These are phyloP conservation scores for Cryptococcus sp. DNA, from an alignment of 1,284 basidiomycete species.

Conservation along the genomic window DNA sequence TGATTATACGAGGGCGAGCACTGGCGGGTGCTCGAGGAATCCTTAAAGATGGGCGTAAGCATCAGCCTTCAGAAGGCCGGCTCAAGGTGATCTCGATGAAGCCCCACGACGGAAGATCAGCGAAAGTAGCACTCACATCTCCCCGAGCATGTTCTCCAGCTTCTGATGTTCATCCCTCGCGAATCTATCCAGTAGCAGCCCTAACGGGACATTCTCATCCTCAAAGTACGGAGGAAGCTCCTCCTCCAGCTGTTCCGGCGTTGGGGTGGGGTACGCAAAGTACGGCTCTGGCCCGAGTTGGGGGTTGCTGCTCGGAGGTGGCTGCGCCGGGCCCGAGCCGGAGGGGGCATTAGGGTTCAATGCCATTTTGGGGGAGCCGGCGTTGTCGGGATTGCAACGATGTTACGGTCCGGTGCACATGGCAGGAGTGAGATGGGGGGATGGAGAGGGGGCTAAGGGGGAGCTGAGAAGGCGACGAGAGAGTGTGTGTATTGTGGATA, in stretches of 20 bases:
- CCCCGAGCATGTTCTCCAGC: constrained; percentile 29
- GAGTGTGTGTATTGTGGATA: too few species aligned
- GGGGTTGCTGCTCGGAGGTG: constrained; percentile 23
- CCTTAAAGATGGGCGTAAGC: constrained; percentile 10
- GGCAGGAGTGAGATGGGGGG: too few species aligned
- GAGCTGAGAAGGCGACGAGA: too few species aligned
- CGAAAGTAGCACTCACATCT: constrained; percentile 28
- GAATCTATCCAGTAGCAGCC: constrained; percentile 35
- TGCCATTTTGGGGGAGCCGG: too few species aligned
- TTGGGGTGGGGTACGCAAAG: constrained; percentile 42
- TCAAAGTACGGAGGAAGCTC: constrained; percentile 45
- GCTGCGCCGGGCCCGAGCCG: too few species aligned
- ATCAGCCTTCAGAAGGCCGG: not conserved
- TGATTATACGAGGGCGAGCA: constrained; percentile 40
- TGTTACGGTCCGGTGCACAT: too few species aligned
- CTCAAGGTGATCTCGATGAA: not conserved
- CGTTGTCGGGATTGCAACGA: too few species aligned
- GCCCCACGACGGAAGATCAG: not conserved
- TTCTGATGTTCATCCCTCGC: constrained; percentile 37
- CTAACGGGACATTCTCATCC: constrained; percentile 37
- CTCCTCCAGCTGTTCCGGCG: constrained; percentile 35
- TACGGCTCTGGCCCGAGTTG: constrained; percentile 40
- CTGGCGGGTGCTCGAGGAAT: constrained; percentile 20
- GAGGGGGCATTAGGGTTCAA: too few species aligned
- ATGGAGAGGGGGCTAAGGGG: too few species aligned